Percentiles rank a stretch among this genome's conserved stretches.
These are phyloP conservation scores for Scytalidium sp. DNA, from an alignment of 2,329 filamentous ascomycete genomes.

Conservation along the genomic window DNA sequence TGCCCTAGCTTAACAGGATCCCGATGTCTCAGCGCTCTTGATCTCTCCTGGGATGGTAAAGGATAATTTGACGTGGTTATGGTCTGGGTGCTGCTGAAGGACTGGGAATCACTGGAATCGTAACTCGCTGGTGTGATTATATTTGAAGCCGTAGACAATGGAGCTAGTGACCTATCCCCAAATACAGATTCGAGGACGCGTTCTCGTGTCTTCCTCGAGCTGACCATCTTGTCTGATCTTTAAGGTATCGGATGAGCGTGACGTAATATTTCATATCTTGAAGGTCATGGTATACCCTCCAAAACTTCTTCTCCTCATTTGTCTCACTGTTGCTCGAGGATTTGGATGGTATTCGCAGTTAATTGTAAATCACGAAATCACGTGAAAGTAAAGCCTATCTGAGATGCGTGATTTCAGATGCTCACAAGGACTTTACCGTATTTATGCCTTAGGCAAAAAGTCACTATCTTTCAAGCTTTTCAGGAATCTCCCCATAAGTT, in stretches of 20 bases:
- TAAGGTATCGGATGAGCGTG: neutral
- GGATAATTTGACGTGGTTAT: neutral
- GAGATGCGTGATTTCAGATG: neutral
- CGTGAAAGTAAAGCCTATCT: neutral
- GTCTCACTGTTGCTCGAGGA: neutral
- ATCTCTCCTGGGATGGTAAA: neutral
- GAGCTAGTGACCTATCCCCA: slow-evolving; percentile 21
- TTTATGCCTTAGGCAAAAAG: no score
- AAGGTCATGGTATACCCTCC: neutral
- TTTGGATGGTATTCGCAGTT: neutral
- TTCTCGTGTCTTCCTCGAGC: slow-evolving; percentile 2
- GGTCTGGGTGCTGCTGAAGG: slow-evolving; percentile 3
- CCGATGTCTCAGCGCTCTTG: slow-evolving; percentile 2
- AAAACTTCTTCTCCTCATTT: neutral
- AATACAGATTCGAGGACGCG: slow-evolving; percentile 31
- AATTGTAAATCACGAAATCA: neutral
- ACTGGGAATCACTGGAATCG: slow-evolving; percentile 17
- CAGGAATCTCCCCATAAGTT: no score
- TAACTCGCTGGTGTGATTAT: slow-evolving; percentile 21
- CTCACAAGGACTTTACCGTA: no score
- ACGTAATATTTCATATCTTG: neutral
- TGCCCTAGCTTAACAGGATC: neutral
- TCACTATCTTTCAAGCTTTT: no score
- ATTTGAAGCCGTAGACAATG: slow-evolving; percentile 17
- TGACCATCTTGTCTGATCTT: neutral